Evolutionary conservation across 805 yeast species (phyloP).

Genomic region (Ogataea populi-albae): DNA sequence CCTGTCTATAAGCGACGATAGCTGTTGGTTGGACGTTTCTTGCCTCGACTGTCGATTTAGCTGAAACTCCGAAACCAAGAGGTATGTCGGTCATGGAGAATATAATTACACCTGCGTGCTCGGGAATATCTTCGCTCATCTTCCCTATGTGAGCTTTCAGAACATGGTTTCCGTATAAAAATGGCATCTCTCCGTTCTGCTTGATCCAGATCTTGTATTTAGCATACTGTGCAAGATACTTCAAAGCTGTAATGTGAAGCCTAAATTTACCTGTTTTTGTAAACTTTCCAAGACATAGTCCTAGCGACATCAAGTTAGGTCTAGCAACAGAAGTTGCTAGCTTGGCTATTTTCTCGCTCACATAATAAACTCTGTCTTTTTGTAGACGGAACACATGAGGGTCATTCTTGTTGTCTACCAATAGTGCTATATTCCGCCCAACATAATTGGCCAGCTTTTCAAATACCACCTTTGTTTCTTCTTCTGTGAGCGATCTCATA

Average conservation of each 20-base stretch:
- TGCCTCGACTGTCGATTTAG: constrained; percentile 86
- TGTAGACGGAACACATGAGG: constrained; percentile 95
- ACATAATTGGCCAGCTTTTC: constrained; percentile 95
- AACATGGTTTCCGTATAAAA: constrained; percentile 92
- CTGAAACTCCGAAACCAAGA: constrained; percentile 91
- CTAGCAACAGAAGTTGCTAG: constrained; percentile 90
- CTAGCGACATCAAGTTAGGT: constrained; percentile 86
- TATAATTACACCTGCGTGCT: constrained; percentile 93
- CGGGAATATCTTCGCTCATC: constrained; percentile 96
- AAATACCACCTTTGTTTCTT: constrained; percentile 92
- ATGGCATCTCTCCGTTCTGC: constrained; percentile 98
- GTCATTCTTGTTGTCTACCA: constrained; percentile 80
- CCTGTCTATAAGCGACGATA: constrained; percentile 93
- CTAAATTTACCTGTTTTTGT: constrained; percentile 97
- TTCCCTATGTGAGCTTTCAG: constrained; percentile 95
- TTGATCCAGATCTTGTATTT: constrained; percentile 95
- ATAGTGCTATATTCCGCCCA: constrained; percentile 88
- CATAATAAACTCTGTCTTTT: constrained; percentile 94
- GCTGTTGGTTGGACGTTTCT: constrained; percentile 89
- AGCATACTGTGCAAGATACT: constrained; percentile 80
- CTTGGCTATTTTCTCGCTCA: constrained; percentile 75
- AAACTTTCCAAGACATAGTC: constrained; percentile 92
- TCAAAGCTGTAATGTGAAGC: constrained; percentile 88
- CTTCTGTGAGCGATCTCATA: constrained; percentile 97
- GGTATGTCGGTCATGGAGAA: constrained; percentile 91